Conservation (phyloP, 345 rosid species). For the Noccaea caerulescens region DNA sequence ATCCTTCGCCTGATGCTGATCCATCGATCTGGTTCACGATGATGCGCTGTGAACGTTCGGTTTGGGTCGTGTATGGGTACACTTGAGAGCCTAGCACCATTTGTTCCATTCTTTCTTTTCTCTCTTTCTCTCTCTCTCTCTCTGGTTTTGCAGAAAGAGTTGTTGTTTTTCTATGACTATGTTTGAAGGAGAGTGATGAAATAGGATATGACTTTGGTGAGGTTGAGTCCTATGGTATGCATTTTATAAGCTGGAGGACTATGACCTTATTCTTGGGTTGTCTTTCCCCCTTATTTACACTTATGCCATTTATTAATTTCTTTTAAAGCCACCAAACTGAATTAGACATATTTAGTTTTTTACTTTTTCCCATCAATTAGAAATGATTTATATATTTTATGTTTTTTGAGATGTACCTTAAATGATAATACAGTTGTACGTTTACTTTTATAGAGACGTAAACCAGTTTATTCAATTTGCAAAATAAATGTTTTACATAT, state of each 20-base stretch:
- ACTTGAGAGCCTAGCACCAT: constrained; percentile 29
- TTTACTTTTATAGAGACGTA: too few species aligned
- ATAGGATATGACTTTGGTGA: constrained; percentile 37
- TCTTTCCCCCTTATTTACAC: constrained; percentile 26
- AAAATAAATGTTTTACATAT: not conserved
- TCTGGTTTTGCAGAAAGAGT: constrained; percentile 34
- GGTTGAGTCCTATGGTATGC: constrained; percentile 38
- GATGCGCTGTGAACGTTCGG: constrained; percentile 27
- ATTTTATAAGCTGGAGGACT: constrained; percentile 37
- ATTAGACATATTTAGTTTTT: too few species aligned
- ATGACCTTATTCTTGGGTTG: constrained; percentile 26
- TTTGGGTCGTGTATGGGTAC: constrained; percentile 29
- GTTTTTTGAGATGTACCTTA: not conserved
- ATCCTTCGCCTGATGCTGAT: constrained; percentile 48
- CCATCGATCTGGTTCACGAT: constrained; percentile 35
- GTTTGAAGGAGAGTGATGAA: constrained; percentile 33
- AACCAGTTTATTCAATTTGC: not conserved
- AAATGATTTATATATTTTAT: not conserved
- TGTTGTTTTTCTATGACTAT: constrained; percentile 35
- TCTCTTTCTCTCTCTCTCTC: not conserved
- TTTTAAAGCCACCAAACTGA: not conserved
- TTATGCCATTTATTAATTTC: constrained; percentile 7
- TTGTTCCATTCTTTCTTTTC: constrained; percentile 24
- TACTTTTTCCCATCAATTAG: too few species aligned
- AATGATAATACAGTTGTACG: not conserved